Percentiles rank a stretch among this genome's conserved stretches.
Conservation (phyloP, 2,329 filamentous ascomycete species). For the Diplocarpon rosae region DNA sequence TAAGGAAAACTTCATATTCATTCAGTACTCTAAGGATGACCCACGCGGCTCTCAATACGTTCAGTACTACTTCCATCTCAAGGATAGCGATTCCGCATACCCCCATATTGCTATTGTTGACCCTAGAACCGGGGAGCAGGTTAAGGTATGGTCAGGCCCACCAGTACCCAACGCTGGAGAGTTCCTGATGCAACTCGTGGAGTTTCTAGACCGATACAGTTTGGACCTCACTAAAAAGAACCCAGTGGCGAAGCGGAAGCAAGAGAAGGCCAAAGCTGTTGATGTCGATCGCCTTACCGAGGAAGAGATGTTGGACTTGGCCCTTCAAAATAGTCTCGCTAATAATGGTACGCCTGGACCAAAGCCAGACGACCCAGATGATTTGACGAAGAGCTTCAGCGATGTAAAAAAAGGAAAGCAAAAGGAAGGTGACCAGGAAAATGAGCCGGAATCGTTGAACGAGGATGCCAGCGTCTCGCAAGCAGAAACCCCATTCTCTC, state of each 20-base stretch:
- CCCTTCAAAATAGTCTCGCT: slow-evolving; percentile 76
- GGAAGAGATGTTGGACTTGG: slow-evolving; percentile 94
- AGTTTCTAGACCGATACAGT: slow-evolving; percentile 96
- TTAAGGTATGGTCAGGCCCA: slow-evolving; percentile 87
- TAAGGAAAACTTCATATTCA: slow-evolving; percentile 85
- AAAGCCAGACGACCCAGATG: slow-evolving; percentile 71
- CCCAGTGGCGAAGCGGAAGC: slow-evolving; percentile 70
- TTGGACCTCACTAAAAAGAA: slow-evolving; percentile 83
- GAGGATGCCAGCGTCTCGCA: slow-evolving; percentile 15
- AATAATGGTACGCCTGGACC: slow-evolving; percentile 36
- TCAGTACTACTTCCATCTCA: slow-evolving; percentile 74
- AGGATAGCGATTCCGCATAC: slow-evolving; percentile 80
- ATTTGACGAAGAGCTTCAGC: slow-evolving; percentile 59
- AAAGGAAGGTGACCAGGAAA: slow-evolving; percentile 32
- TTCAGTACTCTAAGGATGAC: slow-evolving; percentile 87
- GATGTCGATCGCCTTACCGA: slow-evolving; percentile 87
- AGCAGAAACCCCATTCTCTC: slow-evolving; percentile 43
- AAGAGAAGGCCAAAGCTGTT: slow-evolving; percentile 55
- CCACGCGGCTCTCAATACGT: slow-evolving; percentile 68
- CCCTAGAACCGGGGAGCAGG: slow-evolving; percentile 88
- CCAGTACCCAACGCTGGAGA: slow-evolving; percentile 67
- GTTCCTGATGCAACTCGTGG: slow-evolving; percentile 83
- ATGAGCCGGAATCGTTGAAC: background rate
- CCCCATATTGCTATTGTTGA: slow-evolving; percentile 95
- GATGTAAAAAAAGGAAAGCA: slow-evolving; percentile 44